Conservation (phyloP, 176 grass and related monocot genomes). For the Metroxylon sagu region DNA sequence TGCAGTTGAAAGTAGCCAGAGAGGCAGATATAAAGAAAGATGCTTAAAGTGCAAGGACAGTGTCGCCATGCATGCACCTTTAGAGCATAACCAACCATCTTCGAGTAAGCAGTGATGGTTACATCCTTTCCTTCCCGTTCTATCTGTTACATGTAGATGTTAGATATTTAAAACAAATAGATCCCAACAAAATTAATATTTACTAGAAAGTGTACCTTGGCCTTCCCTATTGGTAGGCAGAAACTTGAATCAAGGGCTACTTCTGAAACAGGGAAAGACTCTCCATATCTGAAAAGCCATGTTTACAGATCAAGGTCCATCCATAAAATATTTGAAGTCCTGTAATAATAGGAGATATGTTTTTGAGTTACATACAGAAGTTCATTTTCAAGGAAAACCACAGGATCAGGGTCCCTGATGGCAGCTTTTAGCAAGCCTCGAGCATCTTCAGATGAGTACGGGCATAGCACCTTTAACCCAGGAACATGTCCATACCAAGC, state of each 20-base stretch:
- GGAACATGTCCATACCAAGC: slow-evolving; percentile 93
- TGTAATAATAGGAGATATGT: not conserved
- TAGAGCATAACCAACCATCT: slow-evolving; percentile 95
- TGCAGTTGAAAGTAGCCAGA: too few relatives aligned
- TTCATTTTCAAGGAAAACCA: slow-evolving; percentile 96
- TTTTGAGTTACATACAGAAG: slow-evolving; percentile 51
- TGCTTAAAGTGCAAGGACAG: too few relatives aligned
- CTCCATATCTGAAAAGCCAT: slow-evolving; percentile 67
- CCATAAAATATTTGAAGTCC: not conserved
- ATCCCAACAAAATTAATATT: not conserved
- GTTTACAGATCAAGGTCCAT: not conserved
- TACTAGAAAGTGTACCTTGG: slow-evolving; percentile 51
- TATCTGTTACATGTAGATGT: slow-evolving; percentile 46
- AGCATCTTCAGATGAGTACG: slow-evolving; percentile 94
- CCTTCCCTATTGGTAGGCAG: slow-evolving; percentile 80
- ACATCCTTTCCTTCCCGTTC: slow-evolving; percentile 82
- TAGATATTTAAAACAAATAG: slow-evolving; percentile 6
- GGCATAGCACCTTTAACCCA: slow-evolving; percentile 74
- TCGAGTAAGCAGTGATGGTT: slow-evolving; percentile 87
- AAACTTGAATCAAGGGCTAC: slow-evolving; percentile 98
- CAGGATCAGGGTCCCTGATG: slow-evolving; percentile 88
- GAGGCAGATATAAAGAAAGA: too few relatives aligned
- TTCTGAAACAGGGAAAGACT: slow-evolving; percentile 81
- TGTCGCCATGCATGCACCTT: slow-evolving; percentile 30
- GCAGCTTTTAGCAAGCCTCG: slow-evolving; percentile 92